A percentile compares a stretch with the other conserved stretches of the same genome.
phyloP scores from a whole-genome alignment of 1,284 basidiomycete species.

The Schizophyllum commune region DNA sequence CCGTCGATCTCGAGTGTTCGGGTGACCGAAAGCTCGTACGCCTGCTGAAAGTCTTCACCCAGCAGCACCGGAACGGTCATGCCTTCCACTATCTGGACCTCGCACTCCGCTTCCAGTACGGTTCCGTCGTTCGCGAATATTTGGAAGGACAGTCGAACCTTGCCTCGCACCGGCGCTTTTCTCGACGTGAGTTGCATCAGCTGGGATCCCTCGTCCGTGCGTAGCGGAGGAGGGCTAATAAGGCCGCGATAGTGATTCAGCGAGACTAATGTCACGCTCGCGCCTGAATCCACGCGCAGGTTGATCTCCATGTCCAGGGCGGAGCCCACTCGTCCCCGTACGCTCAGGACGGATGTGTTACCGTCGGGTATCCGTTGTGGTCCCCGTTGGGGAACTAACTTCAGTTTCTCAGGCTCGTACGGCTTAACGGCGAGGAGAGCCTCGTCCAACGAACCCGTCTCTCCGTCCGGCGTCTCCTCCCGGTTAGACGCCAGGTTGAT shows the following conservation, averaged over 20 bases:
- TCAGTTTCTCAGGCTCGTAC: too few species aligned
- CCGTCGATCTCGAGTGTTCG: conserved; percentile 3
- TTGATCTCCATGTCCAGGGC: neutral
- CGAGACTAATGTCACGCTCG: conserved; percentile 12
- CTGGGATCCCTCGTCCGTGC: neutral
- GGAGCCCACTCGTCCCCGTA: conserved; percentile 4
- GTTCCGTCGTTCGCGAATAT: conserved; percentile 15
- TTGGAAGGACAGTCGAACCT: neutral
- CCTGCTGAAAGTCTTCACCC: conserved; percentile 18
- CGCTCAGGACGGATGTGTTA: conserved; percentile 5
- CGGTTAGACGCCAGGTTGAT: neutral
- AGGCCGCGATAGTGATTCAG: neutral
- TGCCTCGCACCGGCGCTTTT: neutral
- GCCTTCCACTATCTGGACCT: conserved; percentile 22
- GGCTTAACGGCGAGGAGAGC: too few species aligned
- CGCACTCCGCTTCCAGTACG: conserved; percentile 16
- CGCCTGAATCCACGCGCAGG: conserved; percentile 13
- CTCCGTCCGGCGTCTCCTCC: neutral
- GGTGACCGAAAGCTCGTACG: conserved; percentile 13
- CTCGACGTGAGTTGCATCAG: neutral
- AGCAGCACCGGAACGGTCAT: neutral
- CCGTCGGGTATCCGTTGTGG: neutral
- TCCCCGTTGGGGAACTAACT: too few species aligned
- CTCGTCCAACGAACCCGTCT: too few species aligned
- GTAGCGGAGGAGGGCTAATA: neutral